phyloP scores from a whole-genome alignment of 352 stramenopile species.

The Phytophthora vignae region DNA sequence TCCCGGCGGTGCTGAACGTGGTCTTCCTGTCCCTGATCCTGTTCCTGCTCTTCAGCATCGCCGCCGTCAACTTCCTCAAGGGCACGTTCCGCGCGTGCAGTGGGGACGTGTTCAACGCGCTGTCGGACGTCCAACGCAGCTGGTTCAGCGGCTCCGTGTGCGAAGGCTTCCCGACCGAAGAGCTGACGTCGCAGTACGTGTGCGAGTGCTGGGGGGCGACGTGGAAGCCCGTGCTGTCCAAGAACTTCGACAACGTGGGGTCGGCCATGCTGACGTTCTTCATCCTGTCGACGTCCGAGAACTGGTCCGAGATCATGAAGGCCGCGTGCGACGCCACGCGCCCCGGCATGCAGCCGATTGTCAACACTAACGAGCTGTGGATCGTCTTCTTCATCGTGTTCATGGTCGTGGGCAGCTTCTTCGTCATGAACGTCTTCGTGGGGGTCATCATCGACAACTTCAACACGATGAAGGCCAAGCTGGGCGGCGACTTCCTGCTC shows the following conservation, averaged over 20 bases:
- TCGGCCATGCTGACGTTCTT: constrained; percentile 86
- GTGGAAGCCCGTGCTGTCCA: constrained; percentile 49
- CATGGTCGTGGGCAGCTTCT: constrained; percentile 88
- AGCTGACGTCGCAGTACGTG: constrained; percentile 66
- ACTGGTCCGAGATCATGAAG: constrained; percentile 92
- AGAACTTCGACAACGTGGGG: constrained; percentile 88
- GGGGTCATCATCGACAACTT: constrained; percentile 95
- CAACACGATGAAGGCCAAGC: constrained; percentile 81
- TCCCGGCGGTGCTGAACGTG: constrained; percentile 87
- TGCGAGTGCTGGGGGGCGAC: constrained; percentile 60
- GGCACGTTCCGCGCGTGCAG: constrained; percentile 82
- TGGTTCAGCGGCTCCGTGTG: constrained; percentile 61
- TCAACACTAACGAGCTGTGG: neutral
- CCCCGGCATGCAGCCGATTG: constrained; percentile 91
- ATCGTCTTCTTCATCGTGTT: constrained; percentile 7
- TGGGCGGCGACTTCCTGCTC: constrained; percentile 75
- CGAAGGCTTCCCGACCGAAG: constrained; percentile 36
- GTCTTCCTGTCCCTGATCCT: constrained; percentile 90
- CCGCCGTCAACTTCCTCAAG: constrained; percentile 94
- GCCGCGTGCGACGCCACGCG: constrained; percentile 78
- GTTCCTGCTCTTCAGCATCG: constrained; percentile 95
- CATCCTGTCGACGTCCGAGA: constrained; percentile 93
- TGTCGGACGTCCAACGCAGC: constrained; percentile 34
- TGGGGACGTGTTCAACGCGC: constrained; percentile 54
- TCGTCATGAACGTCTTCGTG: constrained; percentile 92